A percentile compares a stretch with the other conserved stretches of the same genome.
Conservation (phyloP, 352 stramenopile species). For the Aphanomyces astaci region DNA sequence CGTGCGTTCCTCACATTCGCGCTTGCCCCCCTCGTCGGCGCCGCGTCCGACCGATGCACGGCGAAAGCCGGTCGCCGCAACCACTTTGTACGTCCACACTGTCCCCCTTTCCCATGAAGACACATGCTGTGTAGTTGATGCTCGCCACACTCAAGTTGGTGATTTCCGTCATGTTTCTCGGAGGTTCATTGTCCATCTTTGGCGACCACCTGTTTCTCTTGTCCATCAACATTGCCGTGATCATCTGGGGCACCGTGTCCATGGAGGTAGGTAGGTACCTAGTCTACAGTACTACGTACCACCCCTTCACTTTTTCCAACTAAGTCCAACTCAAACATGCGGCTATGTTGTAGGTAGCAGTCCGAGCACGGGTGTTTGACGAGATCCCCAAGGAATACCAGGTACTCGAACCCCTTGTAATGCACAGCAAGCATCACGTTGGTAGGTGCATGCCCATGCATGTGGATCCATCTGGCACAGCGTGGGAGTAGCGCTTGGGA, state of each 20-base stretch:
- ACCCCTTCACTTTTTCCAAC: too few relatives aligned
- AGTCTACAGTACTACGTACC: too few relatives aligned
- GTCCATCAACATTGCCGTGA: slow-evolving; percentile 44
- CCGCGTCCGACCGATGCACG: slow-evolving; percentile 58
- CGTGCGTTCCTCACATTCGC: slow-evolving; percentile 56
- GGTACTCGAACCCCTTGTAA: background rate
- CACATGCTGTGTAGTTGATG: slow-evolving; percentile 21
- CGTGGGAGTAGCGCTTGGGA: slow-evolving; percentile 47
- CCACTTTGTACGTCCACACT: slow-evolving; percentile 33
- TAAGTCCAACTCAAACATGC: too few relatives aligned
- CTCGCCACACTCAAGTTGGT: slow-evolving; percentile 38
- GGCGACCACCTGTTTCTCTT: slow-evolving; percentile 46
- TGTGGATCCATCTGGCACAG: slow-evolving; percentile 60
- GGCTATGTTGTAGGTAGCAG: slow-evolving; percentile 58
- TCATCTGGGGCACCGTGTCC: slow-evolving; percentile 25
- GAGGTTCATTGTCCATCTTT: slow-evolving; percentile 56
- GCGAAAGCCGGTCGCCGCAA: slow-evolving; percentile 66
- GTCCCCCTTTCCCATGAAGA: background rate
- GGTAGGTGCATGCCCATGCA: slow-evolving; percentile 49
- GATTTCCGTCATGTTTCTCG: slow-evolving; percentile 52
- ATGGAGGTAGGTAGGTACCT: slow-evolving; percentile 16
- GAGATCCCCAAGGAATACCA: slow-evolving; percentile 68
- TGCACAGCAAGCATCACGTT: background rate
- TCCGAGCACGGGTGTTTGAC: slow-evolving; percentile 69
- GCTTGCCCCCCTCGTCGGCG: slow-evolving; percentile 58